Base-by-base conservation (phyloP, 2,329 filamentous ascomycete species). In the Botrytis fragariae region DNA sequence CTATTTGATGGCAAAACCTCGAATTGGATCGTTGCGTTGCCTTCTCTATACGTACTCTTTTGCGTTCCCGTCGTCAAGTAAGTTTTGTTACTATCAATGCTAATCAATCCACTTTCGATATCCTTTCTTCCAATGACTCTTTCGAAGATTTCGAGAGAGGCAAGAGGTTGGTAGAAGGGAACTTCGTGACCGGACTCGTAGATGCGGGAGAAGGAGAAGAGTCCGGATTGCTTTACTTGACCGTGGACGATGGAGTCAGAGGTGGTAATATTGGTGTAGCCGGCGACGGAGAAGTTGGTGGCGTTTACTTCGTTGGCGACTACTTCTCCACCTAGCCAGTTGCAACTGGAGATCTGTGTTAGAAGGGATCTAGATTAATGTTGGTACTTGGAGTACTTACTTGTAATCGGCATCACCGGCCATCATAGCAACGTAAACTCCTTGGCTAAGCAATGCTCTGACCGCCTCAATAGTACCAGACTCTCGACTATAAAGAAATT, bases 191-290 rank as follows among this genome's bases (percentile, higher is more conserved):
- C 89, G 37, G 89, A 85, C 76, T 91, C 87, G 80, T 89, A 92
- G 69, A 92, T 84, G 16, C 90, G 85, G 51, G 87, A 87, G 79
- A 92, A 92, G 39, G 86, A 88, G 74, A 92, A 87, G 77, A 93
- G 93, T 14, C 90, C 92, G 76, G 88, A 92, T 82, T 95, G 92
- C 20, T 92, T 88, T 0, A 93, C 92, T 75, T 89, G 87, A 12
- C 93, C 93, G 74, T 89, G 87, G 80, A 91, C 90, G 81, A 88
- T 81, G 16, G 85, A 84, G 63, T 86, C 86, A 78, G 93, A 91
- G 35, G 93, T 89, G 7, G 88, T 83, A 75, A 96, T 88, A 35
- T 91, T 88, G 0, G 88, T 87, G 79, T 95, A 96, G 1, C 92
- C 92, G 0, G 93, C 90, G 80, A 77, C 42, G 77, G 76, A 18